Base-by-base conservation (phyloP, 306 rosid genomes). In the Argentina anserina region DNA sequence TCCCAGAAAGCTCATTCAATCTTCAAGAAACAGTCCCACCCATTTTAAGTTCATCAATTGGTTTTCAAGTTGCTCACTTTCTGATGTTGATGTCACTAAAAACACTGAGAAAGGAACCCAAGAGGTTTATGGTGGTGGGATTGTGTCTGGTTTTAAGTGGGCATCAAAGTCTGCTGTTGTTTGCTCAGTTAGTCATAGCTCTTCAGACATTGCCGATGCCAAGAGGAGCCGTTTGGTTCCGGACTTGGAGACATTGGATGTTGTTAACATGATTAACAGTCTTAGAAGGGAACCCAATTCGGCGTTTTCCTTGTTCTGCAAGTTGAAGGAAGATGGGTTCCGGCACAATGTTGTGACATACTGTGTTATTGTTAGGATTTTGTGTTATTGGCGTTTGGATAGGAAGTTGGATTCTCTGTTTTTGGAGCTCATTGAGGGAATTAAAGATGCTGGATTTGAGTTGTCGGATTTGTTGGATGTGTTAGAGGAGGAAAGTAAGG, bases 381-480 rank as follows among this genome's bases (percentile, higher is more conserved):
- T 93, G 13, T 89, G 93, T 73, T 85, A 23, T 50, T 87, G 90
- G 89, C 81, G 85, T 18, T 67, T 83, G 78, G 75, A 81, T 37
- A 79, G 86, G 40, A 76, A 75, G 72, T 71, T 93, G 73, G 88
- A 86, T 79, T 79, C 90, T 73, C 71, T 93, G 73, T 87, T 90
- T 26, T 34, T 78, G 79, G 82, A 87, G 36, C 75, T 93, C 11
- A 81, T 93, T 64, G 36, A 59, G 1, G 68, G 69, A 50, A 78
- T 82, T 20, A 34, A 75, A 26, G 77, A 80, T 68, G 70, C 74
- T 8, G 71, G 60, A 5, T 79, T 89, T 66, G 66, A 69, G 20
- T 60, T 87, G n/a, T 72, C 67, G 65, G 80, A 86, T 58, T 69
- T 93, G 73, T 73, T 89, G 69, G 81, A 81, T 29, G 41, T 47